Conservation (phyloP, 345 rosid genomes). For the Arabidopsis arenosa region DNA sequence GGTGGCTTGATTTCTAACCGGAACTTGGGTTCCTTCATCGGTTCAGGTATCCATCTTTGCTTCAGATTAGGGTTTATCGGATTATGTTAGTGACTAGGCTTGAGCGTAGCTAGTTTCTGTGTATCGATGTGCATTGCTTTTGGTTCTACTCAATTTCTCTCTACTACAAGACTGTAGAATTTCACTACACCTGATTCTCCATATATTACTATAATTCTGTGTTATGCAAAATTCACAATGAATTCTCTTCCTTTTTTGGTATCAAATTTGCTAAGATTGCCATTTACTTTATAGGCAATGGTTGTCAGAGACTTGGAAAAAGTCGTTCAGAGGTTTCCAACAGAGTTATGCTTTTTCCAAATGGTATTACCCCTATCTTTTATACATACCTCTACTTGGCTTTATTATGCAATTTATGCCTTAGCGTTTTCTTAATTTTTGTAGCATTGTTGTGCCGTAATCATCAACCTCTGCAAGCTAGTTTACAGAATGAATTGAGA, state of each 20-base stretch:
- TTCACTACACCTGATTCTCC: conserved; percentile 3
- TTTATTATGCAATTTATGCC: conserved; percentile 31
- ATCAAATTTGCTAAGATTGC: conserved; percentile 13
- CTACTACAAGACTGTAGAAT: not conserved
- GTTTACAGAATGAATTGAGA: conserved; percentile 39
- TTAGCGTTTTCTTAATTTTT: conserved; percentile 12
- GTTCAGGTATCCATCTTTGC: conserved; percentile 56
- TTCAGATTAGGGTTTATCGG: not conserved
- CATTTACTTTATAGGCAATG: conserved; percentile 53
- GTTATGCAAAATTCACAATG: not conserved
- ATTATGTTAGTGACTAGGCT: not conserved
- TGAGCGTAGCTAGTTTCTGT: not conserved
- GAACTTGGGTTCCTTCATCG: conserved; percentile 60
- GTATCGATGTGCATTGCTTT: not conserved
- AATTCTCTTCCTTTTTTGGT: not conserved
- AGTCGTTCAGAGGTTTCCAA: conserved; percentile 37
- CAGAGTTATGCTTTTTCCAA: conserved; percentile 40
- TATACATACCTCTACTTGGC: not conserved
- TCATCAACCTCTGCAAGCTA: conserved; percentile 40
- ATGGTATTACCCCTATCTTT: conserved; percentile 32
- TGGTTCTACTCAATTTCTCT: not conserved
- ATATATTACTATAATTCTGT: not conserved
- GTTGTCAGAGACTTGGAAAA: conserved; percentile 40
- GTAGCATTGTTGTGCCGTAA: conserved; percentile 42
- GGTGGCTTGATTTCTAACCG: conserved; percentile 78